Evolutionary conservation across 2,329 filamentous ascomycete species (phyloP), one percentile per base, ranked within the genome.

Genomic region (Pseudopithomyces chartarum): DNA sequence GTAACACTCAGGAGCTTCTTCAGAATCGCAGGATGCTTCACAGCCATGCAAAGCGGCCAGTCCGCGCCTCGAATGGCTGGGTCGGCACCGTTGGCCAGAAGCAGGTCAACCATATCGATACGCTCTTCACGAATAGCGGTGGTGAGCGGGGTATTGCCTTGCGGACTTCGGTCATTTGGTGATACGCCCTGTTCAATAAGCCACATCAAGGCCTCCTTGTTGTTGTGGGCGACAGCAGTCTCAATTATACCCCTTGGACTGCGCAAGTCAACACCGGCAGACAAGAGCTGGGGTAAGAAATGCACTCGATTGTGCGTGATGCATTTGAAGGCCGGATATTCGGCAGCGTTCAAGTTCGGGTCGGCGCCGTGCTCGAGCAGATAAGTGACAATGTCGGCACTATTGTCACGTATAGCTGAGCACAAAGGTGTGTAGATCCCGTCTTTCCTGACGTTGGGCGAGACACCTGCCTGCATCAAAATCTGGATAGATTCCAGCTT

Each of bases 11-110:
- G 78, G 1, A 91, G 78, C 50, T 82, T 83, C 63, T 82, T 80
- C 11, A 90, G 81, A 42, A 90, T 82, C 0, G 73, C 70, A 0
- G 88, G 87, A 34, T 85, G 82, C 57, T 80, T 81, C 48, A 90
- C 86, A 0, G 88, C 87, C 84, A 90, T 87, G 70, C 84, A 87
- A 11, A 90, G 80, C 0, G 88, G 88, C 88, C 88, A 91, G 67
- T 90, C 86, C 64, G 88, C 80, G 33, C 87, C 87, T 13, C 87
- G 81, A 17, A 88, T 75, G 53, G 84, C 83, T 4, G 87, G 85
- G 58, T 88, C 84, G 0, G 86, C 87, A 11, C 86, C 86, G 26
- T 84, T 80, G 3, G 77, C 71, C 6, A 89, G 78, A 1, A 89
- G 79, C 11, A 83, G 70, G 38, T 88, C 84, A 20, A 90, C 81